These are phyloP conservation scores for Trichoderma arundinaceum DNA, from an alignment of 2,329 filamentous ascomycete species.

Conservation along the genomic window DNA sequence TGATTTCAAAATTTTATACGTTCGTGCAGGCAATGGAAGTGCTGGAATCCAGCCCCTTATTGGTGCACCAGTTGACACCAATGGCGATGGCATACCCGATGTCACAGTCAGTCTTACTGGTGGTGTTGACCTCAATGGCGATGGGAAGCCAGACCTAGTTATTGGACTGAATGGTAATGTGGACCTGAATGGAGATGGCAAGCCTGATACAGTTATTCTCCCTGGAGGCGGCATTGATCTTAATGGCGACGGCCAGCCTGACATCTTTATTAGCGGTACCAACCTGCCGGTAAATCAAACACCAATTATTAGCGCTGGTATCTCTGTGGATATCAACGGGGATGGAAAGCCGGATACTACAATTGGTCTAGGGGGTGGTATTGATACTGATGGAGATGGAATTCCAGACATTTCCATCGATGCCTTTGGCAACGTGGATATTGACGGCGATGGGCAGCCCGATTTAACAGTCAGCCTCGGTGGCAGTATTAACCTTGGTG, in stretches of 20 bases:
- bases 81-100: slow-evolving; percentile 11
- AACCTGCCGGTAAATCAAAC: neutral
- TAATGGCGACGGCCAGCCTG: slow-evolving; percentile 17
- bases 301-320: neutral
- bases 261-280: neutral
- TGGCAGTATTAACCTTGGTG: neutral
- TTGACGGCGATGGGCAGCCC: slow-evolving; percentile 2
- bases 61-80: neutral
- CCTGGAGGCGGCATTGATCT: neutral
- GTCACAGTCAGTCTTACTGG: neutral
- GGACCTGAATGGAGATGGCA: slow-evolving; percentile 4
- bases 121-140: neutral
- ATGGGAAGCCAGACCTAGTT: neutral
- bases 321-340: slow-evolving; percentile 5
- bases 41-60: neutral
- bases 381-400: slow-evolving; percentile 4
- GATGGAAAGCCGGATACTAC: slow-evolving; percentile 17
- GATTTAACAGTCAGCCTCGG: neutral
- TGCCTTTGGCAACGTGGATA: neutral
- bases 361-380: neutral
- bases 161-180: neutral
- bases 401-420: slow-evolving; percentile 6
- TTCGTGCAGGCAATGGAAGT: neutral
- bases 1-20: neutral
- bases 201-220: neutral